Base-by-base conservation (phyloP, 495 filamentous ascomycete species). In the Paragyromitra xinjiangensis region DNA sequence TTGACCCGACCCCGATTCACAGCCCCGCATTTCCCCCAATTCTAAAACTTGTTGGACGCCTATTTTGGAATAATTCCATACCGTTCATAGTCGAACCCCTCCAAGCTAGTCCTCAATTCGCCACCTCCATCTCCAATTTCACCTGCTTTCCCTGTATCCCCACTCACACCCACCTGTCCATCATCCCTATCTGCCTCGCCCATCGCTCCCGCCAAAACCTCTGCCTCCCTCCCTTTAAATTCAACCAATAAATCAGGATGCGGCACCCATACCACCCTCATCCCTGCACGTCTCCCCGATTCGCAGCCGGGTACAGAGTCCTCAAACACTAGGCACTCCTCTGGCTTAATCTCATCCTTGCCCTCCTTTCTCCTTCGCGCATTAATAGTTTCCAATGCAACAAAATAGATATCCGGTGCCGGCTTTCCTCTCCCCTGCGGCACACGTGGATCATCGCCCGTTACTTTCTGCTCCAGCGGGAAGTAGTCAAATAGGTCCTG, bases 321-420 rank as follows among this genome's bases (percentile, higher is more conserved):
- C 83, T 99, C 95, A 81, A 99, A 98, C 0, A 99, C 95, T 8
- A 99, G 86, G 83, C 95, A 98, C 83, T 99, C 95, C 78, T 91
- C 91, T 0, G 94, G 93, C 61, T 78, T 86, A 53, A 99, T 90
- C 75, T 91, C 89, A 42, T 84, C 83, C 81, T 94, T 90, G 0
- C 89, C 90, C 53, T 87, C 84, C 12, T 72, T 80, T 0, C 88
- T 83, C 12, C 95, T 81, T 7, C 87, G 89, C 2, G 86, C 86
- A 83, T 99, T 99, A 80, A 99, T 91, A 1, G 90, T 92, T 84
- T 92, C 86, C 61, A 99, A 84, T 0, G 96, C 96, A 0, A 98
- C 84, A 14, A 96, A 84, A 82, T 95, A 99, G 80, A 99, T 99
- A 83, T 99, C 96, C 7, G 95, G 95, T 3, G 94, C 87, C 0